phyloP scores from a whole-genome alignment of 768 basidiomycete genomes.

The Cytidiella melzeri region DNA sequence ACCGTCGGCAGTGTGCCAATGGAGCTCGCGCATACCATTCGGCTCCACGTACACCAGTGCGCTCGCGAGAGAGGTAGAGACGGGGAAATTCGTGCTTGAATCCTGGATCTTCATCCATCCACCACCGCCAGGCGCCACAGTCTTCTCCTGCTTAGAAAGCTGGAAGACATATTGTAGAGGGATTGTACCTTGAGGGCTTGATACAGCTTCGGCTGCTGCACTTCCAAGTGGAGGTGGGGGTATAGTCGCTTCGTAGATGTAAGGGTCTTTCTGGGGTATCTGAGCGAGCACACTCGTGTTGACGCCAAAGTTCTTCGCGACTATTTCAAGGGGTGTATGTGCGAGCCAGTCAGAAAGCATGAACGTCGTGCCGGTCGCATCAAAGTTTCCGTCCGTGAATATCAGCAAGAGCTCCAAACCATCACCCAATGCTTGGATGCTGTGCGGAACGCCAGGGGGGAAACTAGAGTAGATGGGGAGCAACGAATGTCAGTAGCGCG shows the following conservation, averaged over 20 bases:
- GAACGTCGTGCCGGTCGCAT: conserved; percentile 23
- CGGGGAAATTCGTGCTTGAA: conserved; percentile 21
- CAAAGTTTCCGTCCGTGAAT: conserved; percentile 25
- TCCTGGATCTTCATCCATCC: conserved; percentile 25
- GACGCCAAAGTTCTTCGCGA: conserved; percentile 22
- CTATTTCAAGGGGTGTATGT: conserved; percentile 22
- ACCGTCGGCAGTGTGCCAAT: conserved; percentile 23
- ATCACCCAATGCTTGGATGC: conserved; percentile 22
- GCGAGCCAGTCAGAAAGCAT: conserved; percentile 26
- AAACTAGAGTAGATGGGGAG: conserved; percentile 11
- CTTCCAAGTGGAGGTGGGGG: conserved; percentile 17
- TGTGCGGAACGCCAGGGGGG: conserved; percentile 21
- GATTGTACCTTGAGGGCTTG: conserved; percentile 14
- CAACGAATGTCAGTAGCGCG: not conserved
- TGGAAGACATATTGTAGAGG: conserved; percentile 19
- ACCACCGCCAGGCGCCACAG: conserved; percentile 18
- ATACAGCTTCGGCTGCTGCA: conserved; percentile 14
- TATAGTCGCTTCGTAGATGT: conserved; percentile 16
- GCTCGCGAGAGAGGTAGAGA: conserved; percentile 17
- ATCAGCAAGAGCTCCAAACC: conserved; percentile 23
- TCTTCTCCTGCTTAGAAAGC: conserved; percentile 17
- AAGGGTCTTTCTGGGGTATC: conserved; percentile 23
- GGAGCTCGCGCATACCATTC: conserved; percentile 21
- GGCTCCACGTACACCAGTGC: conserved; percentile 22
- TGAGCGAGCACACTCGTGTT: conserved; percentile 14